These are phyloP conservation scores for Vitis amurensis DNA, from an alignment of 164 flowering plant species.

Conservation along the genomic window DNA sequence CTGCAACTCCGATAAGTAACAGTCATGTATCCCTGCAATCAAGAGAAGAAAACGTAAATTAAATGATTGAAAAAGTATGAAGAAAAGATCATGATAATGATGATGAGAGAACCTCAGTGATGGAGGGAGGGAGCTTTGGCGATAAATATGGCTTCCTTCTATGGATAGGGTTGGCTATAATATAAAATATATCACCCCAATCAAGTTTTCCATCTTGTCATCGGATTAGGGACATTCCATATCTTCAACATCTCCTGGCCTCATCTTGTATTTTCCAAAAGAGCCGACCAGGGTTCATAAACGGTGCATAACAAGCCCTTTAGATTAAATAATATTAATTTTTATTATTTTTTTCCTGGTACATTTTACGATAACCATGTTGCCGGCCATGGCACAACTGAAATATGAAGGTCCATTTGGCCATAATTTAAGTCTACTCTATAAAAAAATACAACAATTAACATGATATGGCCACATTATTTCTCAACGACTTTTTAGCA, in stretches of 20 bases:
- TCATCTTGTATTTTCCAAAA: conserved; percentile 16
- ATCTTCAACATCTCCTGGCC: conserved; percentile 37
- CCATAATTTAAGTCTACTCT: too few species aligned
- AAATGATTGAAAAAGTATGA: too few species aligned
- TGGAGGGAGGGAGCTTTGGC: conserved; percentile 30
- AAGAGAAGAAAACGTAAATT: not conserved
- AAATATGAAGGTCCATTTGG: too few species aligned
- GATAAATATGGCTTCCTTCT: conserved; percentile 24
- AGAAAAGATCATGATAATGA: not conserved
- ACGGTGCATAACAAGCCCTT: too few species aligned
- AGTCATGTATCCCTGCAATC: conserved; percentile 18
- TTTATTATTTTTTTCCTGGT: too few species aligned
- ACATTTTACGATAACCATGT: too few species aligned
- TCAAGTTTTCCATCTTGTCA: conserved; percentile 18
- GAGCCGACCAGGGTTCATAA: too few species aligned
- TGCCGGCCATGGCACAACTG: too few species aligned
- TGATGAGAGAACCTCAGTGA: conserved; percentile 18
- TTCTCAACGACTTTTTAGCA: too few species aligned
- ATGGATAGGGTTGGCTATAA: conserved; percentile 18
- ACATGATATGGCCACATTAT: too few species aligned
- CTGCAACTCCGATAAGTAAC: conserved; percentile 23
- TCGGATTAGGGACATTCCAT: conserved; percentile 23
- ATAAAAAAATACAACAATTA: too few species aligned
- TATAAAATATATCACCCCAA: conserved; percentile 20
- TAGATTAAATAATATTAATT: too few species aligned